Conservation (phyloP, 2,329 filamentous ascomycete species). For the Penicillium hordei region DNA sequence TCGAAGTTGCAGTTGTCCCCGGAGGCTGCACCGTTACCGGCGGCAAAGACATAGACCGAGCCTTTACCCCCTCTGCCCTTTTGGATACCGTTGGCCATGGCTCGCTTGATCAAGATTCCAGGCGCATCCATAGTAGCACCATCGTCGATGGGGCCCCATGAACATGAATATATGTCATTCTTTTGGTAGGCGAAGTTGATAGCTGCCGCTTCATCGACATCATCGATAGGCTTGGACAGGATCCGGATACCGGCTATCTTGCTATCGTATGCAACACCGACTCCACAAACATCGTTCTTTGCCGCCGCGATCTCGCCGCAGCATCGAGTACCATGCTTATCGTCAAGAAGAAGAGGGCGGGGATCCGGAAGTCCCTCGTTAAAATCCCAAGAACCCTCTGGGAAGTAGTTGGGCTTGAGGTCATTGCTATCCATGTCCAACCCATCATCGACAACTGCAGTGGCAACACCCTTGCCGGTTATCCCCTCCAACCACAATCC, state of each 20-base stretch:
- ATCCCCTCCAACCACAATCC: slow-evolving; percentile 87
- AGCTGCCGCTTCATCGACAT: slow-evolving; percentile 86
- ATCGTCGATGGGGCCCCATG: slow-evolving; percentile 95
- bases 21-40: slow-evolving; percentile 81
- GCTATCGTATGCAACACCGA: slow-evolving; percentile 93
- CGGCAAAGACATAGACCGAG: slow-evolving; percentile 94
- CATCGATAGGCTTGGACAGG: slow-evolving; percentile 82
- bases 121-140: slow-evolving; percentile 92
- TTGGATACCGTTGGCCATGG: slow-evolving; percentile 90
- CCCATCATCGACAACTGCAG: slow-evolving; percentile 94
- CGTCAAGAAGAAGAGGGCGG: slow-evolving; percentile 76
- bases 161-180: slow-evolving; percentile 98
- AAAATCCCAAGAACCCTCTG: slow-evolving; percentile 90
- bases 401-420: slow-evolving; percentile 89
- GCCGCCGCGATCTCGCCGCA: slow-evolving; percentile 91
- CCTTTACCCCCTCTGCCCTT: slow-evolving; percentile 80
- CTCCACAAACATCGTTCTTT: slow-evolving; percentile 88
- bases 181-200: slow-evolving; percentile 90
- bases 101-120: slow-evolving; percentile 79
- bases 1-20: slow-evolving; percentile 99
- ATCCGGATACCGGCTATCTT: slow-evolving; percentile 91
- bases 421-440: slow-evolving; percentile 95
- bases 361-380: slow-evolving; percentile 81
- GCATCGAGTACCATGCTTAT: slow-evolving; percentile 88
- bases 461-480: slow-evolving; percentile 83